Percentiles rank a stretch among this genome's conserved stretches.
These are phyloP conservation scores for Aspergillus neotritici DNA, from an alignment of 2,329 filamentous ascomycete genomes.

Conservation along the genomic window DNA sequence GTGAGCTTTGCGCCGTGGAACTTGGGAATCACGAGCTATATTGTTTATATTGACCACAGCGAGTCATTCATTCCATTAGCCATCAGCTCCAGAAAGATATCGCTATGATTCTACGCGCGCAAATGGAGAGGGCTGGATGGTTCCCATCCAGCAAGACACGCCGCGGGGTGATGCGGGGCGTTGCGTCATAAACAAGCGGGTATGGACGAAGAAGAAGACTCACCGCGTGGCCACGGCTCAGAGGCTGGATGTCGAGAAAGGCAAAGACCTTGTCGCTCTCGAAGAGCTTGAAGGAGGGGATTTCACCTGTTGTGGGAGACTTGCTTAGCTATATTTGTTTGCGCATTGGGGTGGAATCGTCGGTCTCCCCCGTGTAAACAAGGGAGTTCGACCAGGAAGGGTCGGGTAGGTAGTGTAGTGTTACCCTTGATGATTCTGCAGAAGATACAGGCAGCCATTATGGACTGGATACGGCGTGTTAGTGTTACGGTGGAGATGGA, in stretches of 20 bases:
- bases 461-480: conserved; percentile 3
- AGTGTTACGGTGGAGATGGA: neutral
- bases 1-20: conserved; percentile 84
- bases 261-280: conserved; percentile 90
- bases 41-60: no score
- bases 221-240: conserved; percentile 85
- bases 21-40: conserved; percentile 91
- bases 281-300: conserved; percentile 93
- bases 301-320: conserved; percentile 61
- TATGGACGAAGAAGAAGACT: conserved; percentile 25
- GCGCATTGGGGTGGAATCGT: neutral
- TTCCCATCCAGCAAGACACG: neutral
- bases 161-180: conserved; percentile 15
- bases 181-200: no score
- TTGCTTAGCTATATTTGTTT: conserved; percentile 4
- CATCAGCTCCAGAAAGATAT: no score
- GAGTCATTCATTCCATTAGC: no score
- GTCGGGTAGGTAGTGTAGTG: neutral
- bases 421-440: conserved; percentile 95
- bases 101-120: no score
- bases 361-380: conserved; percentile 3
- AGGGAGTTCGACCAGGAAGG: neutral
- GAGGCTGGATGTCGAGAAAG: conserved; percentile 91
- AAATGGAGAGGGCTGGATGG: neutral
- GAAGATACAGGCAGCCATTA: conserved; percentile 73